These are phyloP conservation scores for Cyclaneusma minus DNA, from an alignment of 2,329 filamentous ascomycete species.

Conservation along the genomic window DNA sequence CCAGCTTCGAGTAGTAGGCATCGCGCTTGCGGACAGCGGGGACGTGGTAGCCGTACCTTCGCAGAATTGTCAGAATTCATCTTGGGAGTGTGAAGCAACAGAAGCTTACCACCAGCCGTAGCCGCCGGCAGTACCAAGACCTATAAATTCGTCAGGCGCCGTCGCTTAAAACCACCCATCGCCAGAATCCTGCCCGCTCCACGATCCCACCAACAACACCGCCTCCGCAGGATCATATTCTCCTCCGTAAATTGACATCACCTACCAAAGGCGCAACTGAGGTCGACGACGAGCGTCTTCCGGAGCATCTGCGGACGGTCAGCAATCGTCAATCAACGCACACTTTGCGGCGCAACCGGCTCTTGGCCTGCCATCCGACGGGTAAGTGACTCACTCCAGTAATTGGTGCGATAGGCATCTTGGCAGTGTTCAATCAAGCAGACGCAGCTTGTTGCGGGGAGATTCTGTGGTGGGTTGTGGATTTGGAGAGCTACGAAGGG, in stretches of 20 bases:
- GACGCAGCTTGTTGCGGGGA: too few relatives aligned
- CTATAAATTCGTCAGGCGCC: conserved; percentile 17
- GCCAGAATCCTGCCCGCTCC: conserved; percentile 1
- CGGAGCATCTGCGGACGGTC: conserved; percentile 35
- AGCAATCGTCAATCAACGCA: conserved; percentile 11
- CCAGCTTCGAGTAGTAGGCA: conserved; percentile 24
- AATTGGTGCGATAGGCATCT: conserved; percentile 21
- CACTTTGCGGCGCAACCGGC: neutral
- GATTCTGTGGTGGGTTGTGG: conserved; percentile 8
- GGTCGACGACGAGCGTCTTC: conserved; percentile 38
- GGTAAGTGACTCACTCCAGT: conserved; percentile 17
- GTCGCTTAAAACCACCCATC: conserved; percentile 2
- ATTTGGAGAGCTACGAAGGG: conserved; percentile 2
- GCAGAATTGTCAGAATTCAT: neutral
- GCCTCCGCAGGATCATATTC: conserved; percentile 1
- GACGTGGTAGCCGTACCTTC: conserved; percentile 25
- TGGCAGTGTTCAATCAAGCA: too few relatives aligned
- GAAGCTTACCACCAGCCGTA: conserved; percentile 37
- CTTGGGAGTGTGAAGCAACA: neutral
- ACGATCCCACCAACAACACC: neutral
- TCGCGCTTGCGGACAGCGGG: conserved; percentile 23
- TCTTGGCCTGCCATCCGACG: conserved; percentile 1
- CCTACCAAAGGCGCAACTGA: conserved; percentile 39
- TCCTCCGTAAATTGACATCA: conserved; percentile 5
- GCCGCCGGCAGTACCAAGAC: conserved; percentile 35